These are phyloP conservation scores for Aspergillus coremiiformis DNA, from an alignment of 495 filamentous ascomycete species.

Conservation along the genomic window DNA sequence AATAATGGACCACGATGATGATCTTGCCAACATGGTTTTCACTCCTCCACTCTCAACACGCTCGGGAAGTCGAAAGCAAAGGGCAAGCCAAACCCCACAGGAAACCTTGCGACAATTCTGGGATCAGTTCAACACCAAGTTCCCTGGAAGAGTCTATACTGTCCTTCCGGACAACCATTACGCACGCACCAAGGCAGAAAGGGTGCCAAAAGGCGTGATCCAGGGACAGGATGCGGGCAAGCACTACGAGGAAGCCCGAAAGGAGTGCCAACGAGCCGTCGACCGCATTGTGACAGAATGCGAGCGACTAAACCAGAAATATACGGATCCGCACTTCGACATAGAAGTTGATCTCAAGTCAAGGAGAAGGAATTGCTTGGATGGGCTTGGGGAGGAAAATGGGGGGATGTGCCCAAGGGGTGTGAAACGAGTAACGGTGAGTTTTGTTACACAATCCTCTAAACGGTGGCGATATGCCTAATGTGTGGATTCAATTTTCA, in stretches of 20 bases:
- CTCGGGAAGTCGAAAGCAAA: constrained; percentile 35
- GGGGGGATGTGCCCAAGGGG: constrained; percentile 45
- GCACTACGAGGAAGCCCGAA: constrained; percentile 67
- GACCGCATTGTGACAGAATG: constrained; percentile 79
- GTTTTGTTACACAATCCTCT: constrained; percentile 7
- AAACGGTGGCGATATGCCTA: background rate
- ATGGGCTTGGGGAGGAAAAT: constrained; percentile 46
- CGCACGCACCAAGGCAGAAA: constrained; percentile 53
- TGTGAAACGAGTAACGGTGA: constrained; percentile 56
- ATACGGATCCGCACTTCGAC: constrained; percentile 83
- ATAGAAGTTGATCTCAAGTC: constrained; percentile 73
- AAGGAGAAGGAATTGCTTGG: constrained; percentile 50
- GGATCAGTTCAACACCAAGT: constrained; percentile 63
- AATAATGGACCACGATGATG: constrained; percentile 31
- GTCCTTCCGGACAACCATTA: constrained; percentile 69
- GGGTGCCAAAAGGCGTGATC: constrained; percentile 44
- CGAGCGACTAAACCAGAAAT: constrained; percentile 78
- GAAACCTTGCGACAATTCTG: constrained; percentile 70
- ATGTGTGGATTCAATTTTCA: constrained; percentile 20
- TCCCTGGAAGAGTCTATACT: constrained; percentile 54
- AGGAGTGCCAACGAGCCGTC: constrained; percentile 65
- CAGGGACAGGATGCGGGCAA: constrained; percentile 49
- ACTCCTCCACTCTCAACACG: constrained; percentile 30
- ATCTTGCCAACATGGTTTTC: constrained; percentile 21
- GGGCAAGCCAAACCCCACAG: constrained; percentile 59